Evolutionary conservation across 1,139 yeast species (phyloP).

Genomic region (Debaryomyces nepalensis): DNA sequence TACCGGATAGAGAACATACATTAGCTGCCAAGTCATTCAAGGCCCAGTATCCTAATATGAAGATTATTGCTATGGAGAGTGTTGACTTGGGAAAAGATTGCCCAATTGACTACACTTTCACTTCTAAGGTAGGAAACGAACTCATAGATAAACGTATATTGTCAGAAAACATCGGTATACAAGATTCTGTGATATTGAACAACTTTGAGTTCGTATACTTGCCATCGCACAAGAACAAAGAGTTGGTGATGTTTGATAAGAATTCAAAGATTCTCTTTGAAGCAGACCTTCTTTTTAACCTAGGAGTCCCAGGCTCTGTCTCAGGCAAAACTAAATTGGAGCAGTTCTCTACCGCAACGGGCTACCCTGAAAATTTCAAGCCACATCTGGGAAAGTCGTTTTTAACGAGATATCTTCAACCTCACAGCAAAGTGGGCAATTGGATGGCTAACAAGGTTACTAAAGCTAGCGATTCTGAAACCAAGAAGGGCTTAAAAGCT

Average conservation of each 20-base stretch:
- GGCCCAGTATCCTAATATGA: constrained; percentile 49
- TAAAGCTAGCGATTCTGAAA: constrained; percentile 1
- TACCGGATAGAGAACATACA: constrained; percentile 61
- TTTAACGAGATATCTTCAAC: constrained; percentile 41
- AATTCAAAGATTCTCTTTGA: constrained; percentile 51
- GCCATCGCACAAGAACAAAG: constrained; percentile 59
- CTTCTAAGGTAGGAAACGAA: constrained; percentile 31
- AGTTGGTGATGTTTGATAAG: constrained; percentile 55
- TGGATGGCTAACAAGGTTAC: constrained; percentile 31
- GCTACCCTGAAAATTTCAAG: constrained; percentile 28
- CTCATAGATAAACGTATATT: constrained; percentile 28
- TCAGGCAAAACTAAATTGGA: constrained; percentile 25
- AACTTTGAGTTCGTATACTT: constrained; percentile 60
- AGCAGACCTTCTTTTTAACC: constrained; percentile 62
- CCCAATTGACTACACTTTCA: constrained; percentile 41
- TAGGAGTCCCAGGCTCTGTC: constrained; percentile 33
- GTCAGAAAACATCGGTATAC: constrained; percentile 29
- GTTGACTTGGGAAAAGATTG: constrained; percentile 35
- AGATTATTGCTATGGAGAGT: constrained; percentile 54
- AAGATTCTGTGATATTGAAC: constrained; percentile 31
- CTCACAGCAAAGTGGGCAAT: constrained; percentile 42
- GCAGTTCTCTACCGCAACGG: constrained; percentile 51
- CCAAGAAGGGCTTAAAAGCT: constrained; percentile 33
- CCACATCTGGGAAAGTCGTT: constrained; percentile 50
- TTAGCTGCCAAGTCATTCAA: constrained; percentile 60